These are phyloP conservation scores for Fagus crenata DNA, from an alignment of 306 rosid species.

Conservation along the genomic window DNA sequence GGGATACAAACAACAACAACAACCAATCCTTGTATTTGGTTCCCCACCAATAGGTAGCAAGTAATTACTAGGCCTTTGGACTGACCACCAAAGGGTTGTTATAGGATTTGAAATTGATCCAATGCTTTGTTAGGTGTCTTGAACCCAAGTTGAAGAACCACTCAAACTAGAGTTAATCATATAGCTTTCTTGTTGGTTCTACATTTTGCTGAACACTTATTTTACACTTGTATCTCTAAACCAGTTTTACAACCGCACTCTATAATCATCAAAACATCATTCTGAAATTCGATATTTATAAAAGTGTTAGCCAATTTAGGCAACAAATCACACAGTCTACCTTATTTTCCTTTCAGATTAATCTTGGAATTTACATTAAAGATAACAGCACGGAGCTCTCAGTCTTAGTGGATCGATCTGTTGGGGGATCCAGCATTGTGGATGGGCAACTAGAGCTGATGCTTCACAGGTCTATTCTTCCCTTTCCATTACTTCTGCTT, in stretches of 20 bases:
- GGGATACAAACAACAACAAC: too few relatives aligned
- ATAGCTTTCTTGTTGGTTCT: not conserved
- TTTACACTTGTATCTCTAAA: not conserved
- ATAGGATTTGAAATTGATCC: not conserved
- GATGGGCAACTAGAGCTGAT: conserved; percentile 80
- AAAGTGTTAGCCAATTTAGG: not conserved
- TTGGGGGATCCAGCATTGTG: conserved; percentile 74
- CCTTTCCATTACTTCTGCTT: conserved; percentile 6
- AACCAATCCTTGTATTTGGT: too few relatives aligned
- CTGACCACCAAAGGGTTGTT: too few relatives aligned
- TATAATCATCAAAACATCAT: not conserved
- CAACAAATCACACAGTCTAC: not conserved
- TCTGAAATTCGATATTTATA: not conserved
- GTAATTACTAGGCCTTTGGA: too few relatives aligned
- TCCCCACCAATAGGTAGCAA: too few relatives aligned
- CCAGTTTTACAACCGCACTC: not conserved
- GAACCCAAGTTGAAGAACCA: not conserved
- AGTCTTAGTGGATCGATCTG: conserved; percentile 70
- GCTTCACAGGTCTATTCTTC: conserved; percentile 65
- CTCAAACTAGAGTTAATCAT: not conserved
- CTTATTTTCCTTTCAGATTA: conserved; percentile 52
- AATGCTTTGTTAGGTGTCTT: not conserved
- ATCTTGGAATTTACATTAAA: conserved; percentile 59
- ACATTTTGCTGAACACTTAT: not conserved
- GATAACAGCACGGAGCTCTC: conserved; percentile 64